Base-by-base conservation (phyloP, 352 stramenopile genomes). In the Pythium monospermum region DNA sequence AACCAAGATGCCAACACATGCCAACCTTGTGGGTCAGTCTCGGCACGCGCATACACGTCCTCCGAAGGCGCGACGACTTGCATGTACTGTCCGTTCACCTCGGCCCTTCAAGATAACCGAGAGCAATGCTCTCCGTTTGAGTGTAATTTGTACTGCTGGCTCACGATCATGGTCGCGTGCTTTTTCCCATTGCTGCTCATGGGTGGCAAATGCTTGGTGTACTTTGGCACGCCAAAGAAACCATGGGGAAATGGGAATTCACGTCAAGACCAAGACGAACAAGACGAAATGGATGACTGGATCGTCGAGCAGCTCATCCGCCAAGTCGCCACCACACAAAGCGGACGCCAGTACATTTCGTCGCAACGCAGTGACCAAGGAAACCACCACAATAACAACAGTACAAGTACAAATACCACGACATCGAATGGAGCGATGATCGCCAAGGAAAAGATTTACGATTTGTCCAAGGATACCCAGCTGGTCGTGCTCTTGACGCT, bases 201-300 rank as follows among this genome's bases (percentile, higher is more conserved):
- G 37, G 57, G 69, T 31, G 68, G 67, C 56, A 85, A 84, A 19
- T 71, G 80, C 6, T 42, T 82, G 30, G 37, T 85, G 1, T 59
- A 73, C 18, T 31, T 73, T 23, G 69, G 76, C 31, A 69, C 65
- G 32, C 76, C 66, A 26, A 37, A 18, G 67, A 69, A 38, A 53
- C n/a, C n/a, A n/a, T n/a, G n/a, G n/a, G n/a, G n/a, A n/a, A n/a
- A n/a, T n/a, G n/a, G n/a, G n/a, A 64, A 0, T 63, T 68, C 37
- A 58, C 65, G 49, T 33, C 31, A 46, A 27, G 32, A 19, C 18
- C 60, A 77, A 16, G 71, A 73, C 26, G 69, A 87, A 47, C 69
- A 81, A 55, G 76, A 87, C 35, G 64, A 76, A 22, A 75, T 84
- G 69, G 81, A 79, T 19, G 72, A 77, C 42, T 87, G 76, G 76